Conservation (phyloP, 352 stramenopile genomes). For the Nothophytophthora sp. region DNA sequence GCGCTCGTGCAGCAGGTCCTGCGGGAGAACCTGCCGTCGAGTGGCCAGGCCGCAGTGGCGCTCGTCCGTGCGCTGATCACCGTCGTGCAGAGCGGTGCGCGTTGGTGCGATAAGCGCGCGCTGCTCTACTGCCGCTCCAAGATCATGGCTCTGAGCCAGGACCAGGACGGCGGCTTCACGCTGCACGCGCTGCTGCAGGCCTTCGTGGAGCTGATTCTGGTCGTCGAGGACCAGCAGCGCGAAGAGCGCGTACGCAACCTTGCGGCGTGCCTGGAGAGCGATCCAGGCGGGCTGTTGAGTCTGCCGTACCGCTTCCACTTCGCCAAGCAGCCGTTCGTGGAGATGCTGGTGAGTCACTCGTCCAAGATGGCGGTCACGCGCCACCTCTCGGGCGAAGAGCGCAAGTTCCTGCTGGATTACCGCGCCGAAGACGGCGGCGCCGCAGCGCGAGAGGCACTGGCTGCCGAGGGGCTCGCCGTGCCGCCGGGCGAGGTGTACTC, state of each 20-base stretch:
- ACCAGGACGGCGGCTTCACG: conserved; percentile 80
- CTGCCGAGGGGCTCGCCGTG: conserved; percentile 16
- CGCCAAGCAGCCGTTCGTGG: conserved; percentile 52
- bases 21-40: conserved; percentile 54
- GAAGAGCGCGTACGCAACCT: conserved; percentile 50
- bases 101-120: conserved; percentile 71
- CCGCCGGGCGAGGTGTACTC: conserved; percentile 43
- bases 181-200: conserved; percentile 74
- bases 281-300: conserved; percentile 43
- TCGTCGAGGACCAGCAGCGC: conserved; percentile 77
- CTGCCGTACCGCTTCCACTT: conserved; percentile 83
- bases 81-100: conserved; percentile 58
- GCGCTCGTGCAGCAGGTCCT: conserved; percentile 74
- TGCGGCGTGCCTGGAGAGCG: conserved; percentile 49
- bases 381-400: conserved; percentile 74
- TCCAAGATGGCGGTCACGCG: conserved; percentile 78
- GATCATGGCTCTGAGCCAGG: conserved; percentile 82
- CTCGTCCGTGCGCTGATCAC: conserved; percentile 70
- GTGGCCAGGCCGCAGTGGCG: conserved; percentile 51
- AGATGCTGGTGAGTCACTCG: conserved; percentile 83
- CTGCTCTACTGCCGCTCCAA: conserved; percentile 85
- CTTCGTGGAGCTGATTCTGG: conserved; percentile 83
- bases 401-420: conserved; percentile 76
- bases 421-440: conserved; percentile 37
- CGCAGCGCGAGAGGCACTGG: conserved; percentile 12